Base-by-base conservation (phyloP, 2,329 filamentous ascomycete genomes). In the Lithohypha guttulata region DNA sequence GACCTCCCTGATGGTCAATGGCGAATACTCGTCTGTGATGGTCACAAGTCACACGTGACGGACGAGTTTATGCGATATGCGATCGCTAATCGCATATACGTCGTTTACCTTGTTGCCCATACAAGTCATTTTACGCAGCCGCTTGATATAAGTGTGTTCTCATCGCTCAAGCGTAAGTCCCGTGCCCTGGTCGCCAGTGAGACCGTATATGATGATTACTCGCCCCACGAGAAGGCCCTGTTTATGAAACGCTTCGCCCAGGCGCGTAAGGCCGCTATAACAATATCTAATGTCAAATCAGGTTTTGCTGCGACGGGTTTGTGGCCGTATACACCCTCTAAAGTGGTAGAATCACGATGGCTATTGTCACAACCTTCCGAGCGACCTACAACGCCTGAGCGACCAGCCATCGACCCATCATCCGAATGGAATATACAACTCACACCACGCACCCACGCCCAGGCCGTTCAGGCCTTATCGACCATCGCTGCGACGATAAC, bases 51-150 rank as follows among this genome's bases (percentile, higher is more conserved):
- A 42, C 28, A 53, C 36, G 26, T 19, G 5, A 42, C 45, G 4
- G 18, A 34, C 15, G 39, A 51, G 25, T 52, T 51, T 21, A 51
- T 53, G 30, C 45, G 36, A 25, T 27, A 45, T 31, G 50, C 35
- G 35, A 37, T 22, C 13, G 19, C 31, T 8, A 44, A 52, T 33
- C 46, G 47, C 10, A 39, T 53, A 21, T 30, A 39, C 14, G 9
- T 48, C 11, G 32, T 46, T 20, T 52, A 49, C 39, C 22, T 53
- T 14, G 39, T 44, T 17, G 36, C 40, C 13, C 40, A 53, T 49
- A 30, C 41, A 52, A 60, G 43, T 5, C 35, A 53, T 34, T 26
- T 51, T 14, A 34, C 46, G 4, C 30, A 51, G 36, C 47, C 45
- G 22, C 42, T 53, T 20, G 42, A 51, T 45, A 32, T 48, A 25